Evolutionary conservation across 306 rosid genomes (phyloP).

Genomic region (Vicia villosa): DNA sequence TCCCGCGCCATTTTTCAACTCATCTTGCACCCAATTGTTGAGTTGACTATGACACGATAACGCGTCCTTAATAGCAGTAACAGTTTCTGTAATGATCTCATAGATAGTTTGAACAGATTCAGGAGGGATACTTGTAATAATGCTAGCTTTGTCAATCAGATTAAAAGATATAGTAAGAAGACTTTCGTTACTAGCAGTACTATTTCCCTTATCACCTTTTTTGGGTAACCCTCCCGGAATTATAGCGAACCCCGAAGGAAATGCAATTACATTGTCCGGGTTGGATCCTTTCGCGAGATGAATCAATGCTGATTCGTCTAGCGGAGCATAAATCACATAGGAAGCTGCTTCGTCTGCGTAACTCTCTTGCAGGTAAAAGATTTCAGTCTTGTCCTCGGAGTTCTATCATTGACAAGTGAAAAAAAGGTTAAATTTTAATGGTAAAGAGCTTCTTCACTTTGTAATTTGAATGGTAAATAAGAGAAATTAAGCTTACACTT

Average conservation of each 20-base stretch:
- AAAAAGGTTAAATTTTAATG: neutral
- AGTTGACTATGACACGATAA: constrained; percentile 10
- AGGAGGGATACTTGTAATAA: constrained; percentile 13
- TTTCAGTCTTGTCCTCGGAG: constrained; percentile 29
- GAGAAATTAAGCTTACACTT: constrained; percentile 35
- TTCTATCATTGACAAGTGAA: constrained; percentile 37
- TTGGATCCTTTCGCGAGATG: constrained; percentile 43
- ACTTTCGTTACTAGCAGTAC: constrained; percentile 26
- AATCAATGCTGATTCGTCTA: constrained; percentile 34
- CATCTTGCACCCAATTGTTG: constrained; percentile 18
- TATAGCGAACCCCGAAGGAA: constrained; percentile 65
- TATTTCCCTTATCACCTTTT: neutral
- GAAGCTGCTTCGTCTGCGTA: constrained; percentile 45
- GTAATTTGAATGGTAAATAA: neutral
- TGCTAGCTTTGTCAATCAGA: constrained; percentile 26
- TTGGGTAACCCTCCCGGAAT: constrained; percentile 41
- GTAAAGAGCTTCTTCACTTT: neutral
- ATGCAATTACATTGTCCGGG: constrained; percentile 43
- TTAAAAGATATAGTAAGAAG: constrained; percentile 52
- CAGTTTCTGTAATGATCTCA: constrained; percentile 35
- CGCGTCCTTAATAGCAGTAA: constrained; percentile 34
- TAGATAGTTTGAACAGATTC: constrained; percentile 35
- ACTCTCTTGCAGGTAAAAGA: constrained; percentile 57
- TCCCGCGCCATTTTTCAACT: neutral
- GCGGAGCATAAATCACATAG: constrained; percentile 59